Percentiles rank a stretch among this genome's conserved stretches.
Conservation (phyloP, 106 monocot species). For the Dendrobium nobile region DNA sequence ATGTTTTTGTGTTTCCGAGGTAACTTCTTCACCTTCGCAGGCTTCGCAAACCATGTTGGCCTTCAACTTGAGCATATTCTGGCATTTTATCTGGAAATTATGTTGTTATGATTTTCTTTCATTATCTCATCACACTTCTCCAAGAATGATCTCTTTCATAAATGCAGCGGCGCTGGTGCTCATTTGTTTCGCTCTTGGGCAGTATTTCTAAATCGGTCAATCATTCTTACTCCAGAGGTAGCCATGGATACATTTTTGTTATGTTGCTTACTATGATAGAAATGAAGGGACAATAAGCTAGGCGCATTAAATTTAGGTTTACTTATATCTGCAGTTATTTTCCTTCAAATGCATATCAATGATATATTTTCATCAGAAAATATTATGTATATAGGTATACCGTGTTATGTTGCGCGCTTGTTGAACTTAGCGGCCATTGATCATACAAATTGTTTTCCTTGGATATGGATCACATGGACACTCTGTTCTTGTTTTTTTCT, state of each 20-base stretch:
- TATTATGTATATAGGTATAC: not conserved
- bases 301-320: not conserved
- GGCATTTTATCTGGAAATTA: not conserved
- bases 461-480: not conserved
- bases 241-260: not conserved
- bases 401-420: not conserved
- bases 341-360: not conserved
- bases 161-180: conserved; percentile 93
- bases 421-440: not conserved
- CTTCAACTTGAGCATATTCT: not conserved
- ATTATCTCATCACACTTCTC: conserved; percentile 1
- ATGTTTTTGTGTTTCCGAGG: conserved; percentile 98
- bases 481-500: not conserved
- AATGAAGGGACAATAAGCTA: not conserved
- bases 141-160: conserved; percentile 3
- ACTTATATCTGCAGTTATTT: not conserved
- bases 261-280: not conserved
- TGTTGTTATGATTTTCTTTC: not conserved
- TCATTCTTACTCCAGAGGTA: conserved; percentile 99
- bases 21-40: conserved; percentile 17
- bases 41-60: not conserved
- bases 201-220: conserved; percentile 81
- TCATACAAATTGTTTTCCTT: not conserved
- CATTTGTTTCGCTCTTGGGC: conserved; percentile 92
- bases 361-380: not conserved